Base-by-base conservation (phyloP, 1,284 basidiomycete genomes). In the Gymnopus androsaceus region DNA sequence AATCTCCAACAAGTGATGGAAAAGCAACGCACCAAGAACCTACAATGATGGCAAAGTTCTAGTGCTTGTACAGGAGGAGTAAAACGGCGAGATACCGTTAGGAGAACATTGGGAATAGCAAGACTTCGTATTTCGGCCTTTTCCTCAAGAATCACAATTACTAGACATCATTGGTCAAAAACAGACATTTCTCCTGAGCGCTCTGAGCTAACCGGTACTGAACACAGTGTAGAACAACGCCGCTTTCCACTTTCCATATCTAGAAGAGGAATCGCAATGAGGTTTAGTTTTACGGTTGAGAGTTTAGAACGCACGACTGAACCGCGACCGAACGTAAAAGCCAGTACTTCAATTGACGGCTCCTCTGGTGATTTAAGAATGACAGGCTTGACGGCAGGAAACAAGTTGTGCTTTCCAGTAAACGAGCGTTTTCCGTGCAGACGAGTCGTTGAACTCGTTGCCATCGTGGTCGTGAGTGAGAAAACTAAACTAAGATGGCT, bases 221-320 rank as follows among this genome's bases (percentile, higher is more conserved):
- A 85, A 84, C 4, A 73, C 52, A 1, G 83, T 85, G 63, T 85
- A 81, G 17, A 87, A 66, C 8, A 85, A 61, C 1, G 85, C 83
- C 0, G 84, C 83, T 0, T 84, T 84, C 84, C 84, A 87, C 84
- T 40, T 79, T 75, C 81, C 83, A 86, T n/a, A 86, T 75, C 84
- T 85, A 49, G 3, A 17, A 21, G 9, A 21, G 15, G 15, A 19
- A 12, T 50, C 5, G 14, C 2, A 12, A 31, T 3, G 28, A 23
- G 28, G 31, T 46, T 3, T 9, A 19, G 3, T 6, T 9, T 28
- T 12, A 36, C n/a, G 8, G 21, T 11, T 3, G 8, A 34, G 17
- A 36, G 12, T 4, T n/a, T 17, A 17, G 27, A 11, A 44, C 47
- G 38, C 21, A 56, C 34, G 12, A 56, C 54, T 9, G 54, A 44